Conservation (phyloP, 768 basidiomycete species). For the Tylopilus sp. region DNA sequence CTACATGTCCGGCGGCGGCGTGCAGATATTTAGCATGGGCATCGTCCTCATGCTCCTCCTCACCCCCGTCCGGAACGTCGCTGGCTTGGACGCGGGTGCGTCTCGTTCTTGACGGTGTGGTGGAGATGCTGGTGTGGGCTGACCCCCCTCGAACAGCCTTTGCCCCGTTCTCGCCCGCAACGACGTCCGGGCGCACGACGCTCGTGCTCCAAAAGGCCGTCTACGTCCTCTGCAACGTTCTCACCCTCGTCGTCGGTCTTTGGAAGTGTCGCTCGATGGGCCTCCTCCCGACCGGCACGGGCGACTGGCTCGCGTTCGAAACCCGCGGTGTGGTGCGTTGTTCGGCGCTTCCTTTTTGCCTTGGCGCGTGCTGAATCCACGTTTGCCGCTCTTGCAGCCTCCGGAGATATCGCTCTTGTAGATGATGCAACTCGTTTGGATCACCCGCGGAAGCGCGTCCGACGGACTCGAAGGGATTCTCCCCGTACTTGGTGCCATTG, state of each 20-base stretch:
- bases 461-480: conserved; percentile 2
- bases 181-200: conserved; percentile 43
- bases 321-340: conserved; percentile 57
- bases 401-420: conserved; percentile 43
- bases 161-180: conserved; percentile 57
- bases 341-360: not conserved
- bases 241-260: conserved; percentile 79
- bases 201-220: conserved; percentile 68
- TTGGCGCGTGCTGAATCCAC: not conserved
- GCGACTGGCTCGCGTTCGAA: conserved; percentile 95
- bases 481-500: conserved; percentile 16
- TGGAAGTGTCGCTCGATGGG: conserved; percentile 97
- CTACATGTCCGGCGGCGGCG: conserved; percentile 95
- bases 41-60: conserved; percentile 92
- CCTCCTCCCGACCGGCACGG: conserved; percentile 83
- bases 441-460: not conserved
- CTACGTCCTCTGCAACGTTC: conserved; percentile 68
- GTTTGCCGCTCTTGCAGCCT: conserved; percentile 27
- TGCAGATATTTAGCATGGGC: conserved; percentile 96
- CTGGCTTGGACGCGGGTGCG: conserved; percentile 75
- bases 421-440: not conserved
- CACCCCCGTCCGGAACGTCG: conserved; percentile 80
- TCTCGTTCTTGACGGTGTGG: no score
- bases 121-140: no score
- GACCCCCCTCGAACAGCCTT: conserved; percentile 39